These are phyloP conservation scores for Xylariaceae sp. DNA, from an alignment of 2,329 filamentous ascomycete species.

Conservation along the genomic window DNA sequence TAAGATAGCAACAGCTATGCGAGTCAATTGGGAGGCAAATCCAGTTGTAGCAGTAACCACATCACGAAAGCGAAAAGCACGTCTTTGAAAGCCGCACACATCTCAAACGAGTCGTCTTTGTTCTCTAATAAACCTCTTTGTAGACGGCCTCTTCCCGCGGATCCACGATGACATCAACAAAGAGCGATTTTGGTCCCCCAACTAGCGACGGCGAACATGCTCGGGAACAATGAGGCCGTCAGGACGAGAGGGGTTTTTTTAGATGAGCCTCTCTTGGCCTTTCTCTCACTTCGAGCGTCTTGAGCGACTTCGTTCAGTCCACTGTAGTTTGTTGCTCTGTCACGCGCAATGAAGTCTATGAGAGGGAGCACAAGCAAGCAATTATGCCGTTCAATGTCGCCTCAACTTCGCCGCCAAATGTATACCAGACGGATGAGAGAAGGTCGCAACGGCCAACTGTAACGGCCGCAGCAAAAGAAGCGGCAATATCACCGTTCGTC, in stretches of 20 bases:
- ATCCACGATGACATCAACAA: constrained; percentile 19
- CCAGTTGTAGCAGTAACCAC: neutral
- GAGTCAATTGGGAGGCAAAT: constrained; percentile 3
- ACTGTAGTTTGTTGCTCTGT: neutral
- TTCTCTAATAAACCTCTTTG: constrained; percentile 11
- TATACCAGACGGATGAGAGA: constrained; percentile 3
- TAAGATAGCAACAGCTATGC: constrained; percentile 24
- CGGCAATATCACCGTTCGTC: constrained; percentile 19
- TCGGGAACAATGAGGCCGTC: constrained; percentile 23
- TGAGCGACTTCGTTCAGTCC: neutral
- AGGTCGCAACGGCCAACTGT: constrained; percentile 11
- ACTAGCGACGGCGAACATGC: constrained; percentile 7
- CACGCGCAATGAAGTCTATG: constrained; percentile 25
- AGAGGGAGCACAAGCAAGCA: constrained; percentile 17
- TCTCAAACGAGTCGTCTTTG: constrained; percentile 5
- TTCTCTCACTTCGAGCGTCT: neutral
- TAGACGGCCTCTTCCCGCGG: constrained; percentile 2
- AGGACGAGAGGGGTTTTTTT: constrained; percentile 11
- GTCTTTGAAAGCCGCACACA: neutral
- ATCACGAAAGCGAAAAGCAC: constrained; percentile 2
- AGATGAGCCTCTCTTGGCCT: neutral
- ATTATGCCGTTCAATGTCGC: constrained; percentile 26
- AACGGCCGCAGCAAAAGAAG: constrained; percentile 15
- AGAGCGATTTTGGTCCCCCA: constrained; percentile 2
- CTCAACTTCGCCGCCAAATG: constrained; percentile 19